A percentile compares a stretch with the other conserved stretches of the same genome.
Conservation (phyloP, 176 grass and related monocot genomes). For the Tuctoria greenei region DNA sequence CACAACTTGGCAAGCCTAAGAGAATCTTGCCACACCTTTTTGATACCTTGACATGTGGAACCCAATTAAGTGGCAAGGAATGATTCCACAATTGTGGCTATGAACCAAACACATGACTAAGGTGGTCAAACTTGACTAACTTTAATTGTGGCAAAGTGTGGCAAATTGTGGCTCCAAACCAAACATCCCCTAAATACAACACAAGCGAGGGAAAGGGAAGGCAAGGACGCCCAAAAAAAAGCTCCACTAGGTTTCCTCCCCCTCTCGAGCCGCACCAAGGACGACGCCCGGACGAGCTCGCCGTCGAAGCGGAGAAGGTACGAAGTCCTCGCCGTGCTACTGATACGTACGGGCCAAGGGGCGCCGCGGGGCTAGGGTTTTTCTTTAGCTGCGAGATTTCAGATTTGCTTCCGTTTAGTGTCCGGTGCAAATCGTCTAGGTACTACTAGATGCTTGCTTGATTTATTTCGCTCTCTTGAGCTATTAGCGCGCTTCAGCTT, state of each 20-base stretch:
- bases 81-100: too few species aligned
- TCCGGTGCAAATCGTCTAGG: neutral
- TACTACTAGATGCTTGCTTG: neutral
- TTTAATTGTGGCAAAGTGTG: too few species aligned
- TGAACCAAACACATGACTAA: too few species aligned
- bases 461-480: neutral
- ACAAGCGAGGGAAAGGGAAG: constrained; percentile 14
- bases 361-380: neutral
- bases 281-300: neutral
- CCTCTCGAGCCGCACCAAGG: neutral
- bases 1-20: too few species aligned
- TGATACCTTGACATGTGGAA: too few species aligned
- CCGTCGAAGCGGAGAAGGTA: neutral
- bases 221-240: neutral
- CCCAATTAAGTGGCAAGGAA: too few species aligned
- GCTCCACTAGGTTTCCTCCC: neutral
- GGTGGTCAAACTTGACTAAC: too few species aligned
- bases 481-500: neutral
- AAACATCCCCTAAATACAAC: too few species aligned
- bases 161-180: too few species aligned
- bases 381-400: constrained; percentile 2
- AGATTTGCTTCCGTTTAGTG: neutral
- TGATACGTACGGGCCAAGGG: neutral
- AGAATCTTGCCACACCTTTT: too few species aligned
- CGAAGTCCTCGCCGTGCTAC: neutral